These are phyloP conservation scores for Gymnopilus dilepis DNA, from an alignment of 768 basidiomycete genomes.

Conservation along the genomic window DNA sequence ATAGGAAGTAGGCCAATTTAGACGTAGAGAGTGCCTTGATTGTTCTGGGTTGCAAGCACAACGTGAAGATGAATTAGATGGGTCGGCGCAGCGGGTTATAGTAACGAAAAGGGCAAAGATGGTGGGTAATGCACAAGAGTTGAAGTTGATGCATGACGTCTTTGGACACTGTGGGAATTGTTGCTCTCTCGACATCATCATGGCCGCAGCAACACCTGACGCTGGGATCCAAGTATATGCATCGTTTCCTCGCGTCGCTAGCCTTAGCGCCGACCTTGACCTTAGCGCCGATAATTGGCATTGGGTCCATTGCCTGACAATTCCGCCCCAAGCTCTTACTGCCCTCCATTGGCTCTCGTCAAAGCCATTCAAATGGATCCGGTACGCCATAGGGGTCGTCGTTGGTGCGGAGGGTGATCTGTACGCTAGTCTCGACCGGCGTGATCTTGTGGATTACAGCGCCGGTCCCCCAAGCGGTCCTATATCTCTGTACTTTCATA, in stretches of 20 bases:
- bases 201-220: background rate
- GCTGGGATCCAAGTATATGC: background rate
- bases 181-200: background rate
- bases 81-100: too few species aligned
- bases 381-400: slow-evolving; percentile 27
- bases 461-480: slow-evolving; percentile 13
- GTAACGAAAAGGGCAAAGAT: too few species aligned
- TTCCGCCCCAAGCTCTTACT: background rate
- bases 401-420: slow-evolving; percentile 26
- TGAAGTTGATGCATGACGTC: too few species aligned
- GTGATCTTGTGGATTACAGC: slow-evolving; percentile 20
- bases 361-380: slow-evolving; percentile 27
- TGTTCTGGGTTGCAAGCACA: too few species aligned
- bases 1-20: too few species aligned
- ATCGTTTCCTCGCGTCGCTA: background rate
- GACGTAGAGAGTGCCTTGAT: too few species aligned
- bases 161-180: too few species aligned
- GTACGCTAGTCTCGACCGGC: slow-evolving; percentile 14
- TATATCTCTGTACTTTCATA: slow-evolving; percentile 22
- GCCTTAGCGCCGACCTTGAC: background rate
- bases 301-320: background rate
- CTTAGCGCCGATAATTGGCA: background rate
- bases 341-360: slow-evolving; percentile 21
- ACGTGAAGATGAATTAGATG: too few species aligned
- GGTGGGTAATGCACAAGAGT: too few species aligned